Evolutionary conservation across 345 rosid species (phyloP).

Genomic region (Gossypium ekmanianum): DNA sequence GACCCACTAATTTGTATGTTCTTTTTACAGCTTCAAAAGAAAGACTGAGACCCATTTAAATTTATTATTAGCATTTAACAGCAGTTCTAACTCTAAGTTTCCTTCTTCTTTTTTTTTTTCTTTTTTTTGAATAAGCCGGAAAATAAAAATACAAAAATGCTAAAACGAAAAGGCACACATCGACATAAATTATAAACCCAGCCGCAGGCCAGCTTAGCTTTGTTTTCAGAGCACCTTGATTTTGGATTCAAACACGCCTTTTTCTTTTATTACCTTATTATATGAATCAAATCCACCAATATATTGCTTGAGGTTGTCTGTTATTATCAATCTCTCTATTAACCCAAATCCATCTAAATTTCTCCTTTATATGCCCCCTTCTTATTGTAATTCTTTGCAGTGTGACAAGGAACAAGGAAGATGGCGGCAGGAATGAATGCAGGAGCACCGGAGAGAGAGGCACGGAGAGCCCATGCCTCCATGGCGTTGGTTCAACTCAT

Average conservation of each 20-base stretch:
- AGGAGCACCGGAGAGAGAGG: conserved; percentile 29
- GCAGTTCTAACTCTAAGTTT: too few species aligned
- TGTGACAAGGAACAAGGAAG: background rate
- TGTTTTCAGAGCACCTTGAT: background rate
- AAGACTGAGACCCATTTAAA: background rate
- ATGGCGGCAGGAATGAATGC: conserved; percentile 12
- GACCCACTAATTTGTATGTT: background rate
- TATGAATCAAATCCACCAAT: background rate
- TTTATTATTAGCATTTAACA: background rate
- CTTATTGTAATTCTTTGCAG: background rate
- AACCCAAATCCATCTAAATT: background rate
- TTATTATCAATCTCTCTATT: background rate
- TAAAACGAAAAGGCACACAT: background rate
- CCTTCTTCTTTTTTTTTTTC: too few species aligned
- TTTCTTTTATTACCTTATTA: background rate
- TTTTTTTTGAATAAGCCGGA: background rate
- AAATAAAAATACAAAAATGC: background rate
- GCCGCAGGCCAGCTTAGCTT: background rate
- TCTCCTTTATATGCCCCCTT: background rate
- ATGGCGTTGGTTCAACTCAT: conserved; percentile 84
- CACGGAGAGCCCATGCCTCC: conserved; percentile 61
- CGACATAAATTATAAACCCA: background rate
- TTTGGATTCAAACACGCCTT: background rate
- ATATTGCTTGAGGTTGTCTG: background rate
- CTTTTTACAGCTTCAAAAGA: background rate